Evolutionary conservation across 192 early-diverging fungal genomes (phyloP).

Genomic region (Coemansia sp.): DNA sequence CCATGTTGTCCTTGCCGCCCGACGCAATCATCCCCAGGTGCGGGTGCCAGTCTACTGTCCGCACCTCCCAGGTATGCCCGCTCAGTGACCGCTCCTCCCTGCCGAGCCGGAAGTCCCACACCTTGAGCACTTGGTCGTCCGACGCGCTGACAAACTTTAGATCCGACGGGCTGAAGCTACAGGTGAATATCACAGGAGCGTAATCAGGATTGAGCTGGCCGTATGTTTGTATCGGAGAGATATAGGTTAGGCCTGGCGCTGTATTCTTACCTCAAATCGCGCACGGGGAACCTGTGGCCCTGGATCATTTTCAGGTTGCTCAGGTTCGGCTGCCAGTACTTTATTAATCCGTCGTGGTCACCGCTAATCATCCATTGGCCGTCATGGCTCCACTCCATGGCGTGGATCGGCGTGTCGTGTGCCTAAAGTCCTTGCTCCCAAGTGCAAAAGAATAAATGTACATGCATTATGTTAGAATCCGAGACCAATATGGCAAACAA

Average conservation of each 20-base stretch:
- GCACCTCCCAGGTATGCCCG: slow-evolving; percentile 96
- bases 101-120: slow-evolving; percentile 90
- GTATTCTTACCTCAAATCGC: slow-evolving; percentile 83
- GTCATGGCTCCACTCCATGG: slow-evolving; percentile 96
- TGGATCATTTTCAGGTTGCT: slow-evolving; percentile 83
- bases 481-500: too few relatives aligned
- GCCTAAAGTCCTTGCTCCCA: too few relatives aligned
- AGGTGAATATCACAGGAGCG: too few relatives aligned
- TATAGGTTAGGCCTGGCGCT: neutral
- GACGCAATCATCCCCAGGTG: slow-evolving; percentile 86
- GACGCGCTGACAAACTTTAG: slow-evolving; percentile 91
- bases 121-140: slow-evolving; percentile 92
- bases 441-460: too few relatives aligned
- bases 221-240: too few relatives aligned
- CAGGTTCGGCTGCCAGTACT: slow-evolving; percentile 98
- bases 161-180: slow-evolving; percentile 90
- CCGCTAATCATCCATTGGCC: slow-evolving; percentile 93
- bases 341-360: slow-evolving; percentile 86
- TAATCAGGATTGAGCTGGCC: too few relatives aligned
- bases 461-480: too few relatives aligned
- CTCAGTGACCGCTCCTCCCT: slow-evolving; percentile 72
- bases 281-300: slow-evolving; percentile 83
- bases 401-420: slow-evolving; percentile 88
- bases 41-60: slow-evolving; percentile 97
- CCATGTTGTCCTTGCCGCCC: slow-evolving; percentile 89